A percentile compares a stretch with the other conserved stretches of the same genome.
phyloP scores from a whole-genome alignment of 2,329 filamentous ascomycete species.

The Chaetomium globosum region DNA sequence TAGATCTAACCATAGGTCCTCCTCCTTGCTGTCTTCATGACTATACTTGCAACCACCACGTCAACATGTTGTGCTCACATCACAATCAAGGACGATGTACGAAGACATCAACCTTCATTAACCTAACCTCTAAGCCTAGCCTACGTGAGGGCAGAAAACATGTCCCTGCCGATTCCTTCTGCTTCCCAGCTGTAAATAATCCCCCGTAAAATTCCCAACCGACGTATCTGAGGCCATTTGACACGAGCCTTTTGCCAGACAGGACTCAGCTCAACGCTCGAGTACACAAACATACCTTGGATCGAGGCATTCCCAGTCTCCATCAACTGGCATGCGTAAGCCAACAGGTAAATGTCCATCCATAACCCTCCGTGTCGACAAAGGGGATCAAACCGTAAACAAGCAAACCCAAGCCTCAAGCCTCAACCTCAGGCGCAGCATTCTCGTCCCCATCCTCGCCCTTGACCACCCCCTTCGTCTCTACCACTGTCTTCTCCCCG shows the following conservation, averaged over 20 bases:
- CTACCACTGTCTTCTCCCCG: constrained; percentile 36
- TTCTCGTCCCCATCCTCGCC: constrained; percentile 29
- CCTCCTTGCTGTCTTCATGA: not conserved
- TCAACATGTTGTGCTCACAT: not conserved
- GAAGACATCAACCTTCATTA: not conserved
- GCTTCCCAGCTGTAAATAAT: not conserved
- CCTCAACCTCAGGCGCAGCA: constrained; percentile 35
- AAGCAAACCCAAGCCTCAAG: not conserved
- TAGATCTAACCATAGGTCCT: not conserved
- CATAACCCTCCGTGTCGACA: constrained; percentile 3
- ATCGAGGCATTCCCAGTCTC: not conserved
- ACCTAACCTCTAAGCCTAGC: not conserved
- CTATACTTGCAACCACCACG: not conserved
- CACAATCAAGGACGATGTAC: not conserved
- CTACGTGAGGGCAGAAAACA: not conserved
- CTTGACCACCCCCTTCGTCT: not conserved
- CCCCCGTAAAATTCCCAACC: not conserved
- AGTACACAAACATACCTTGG: not conserved
- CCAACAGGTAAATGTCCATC: not conserved
- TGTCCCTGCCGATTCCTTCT: not conserved
- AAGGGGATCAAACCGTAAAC: not conserved
- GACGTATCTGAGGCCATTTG: not conserved
- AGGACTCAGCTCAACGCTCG: not conserved
- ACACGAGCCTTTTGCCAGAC: not conserved
- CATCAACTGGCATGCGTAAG: not conserved